Conservation (phyloP, 164 flowering plant genomes). For the Malania oleifera region DNA sequence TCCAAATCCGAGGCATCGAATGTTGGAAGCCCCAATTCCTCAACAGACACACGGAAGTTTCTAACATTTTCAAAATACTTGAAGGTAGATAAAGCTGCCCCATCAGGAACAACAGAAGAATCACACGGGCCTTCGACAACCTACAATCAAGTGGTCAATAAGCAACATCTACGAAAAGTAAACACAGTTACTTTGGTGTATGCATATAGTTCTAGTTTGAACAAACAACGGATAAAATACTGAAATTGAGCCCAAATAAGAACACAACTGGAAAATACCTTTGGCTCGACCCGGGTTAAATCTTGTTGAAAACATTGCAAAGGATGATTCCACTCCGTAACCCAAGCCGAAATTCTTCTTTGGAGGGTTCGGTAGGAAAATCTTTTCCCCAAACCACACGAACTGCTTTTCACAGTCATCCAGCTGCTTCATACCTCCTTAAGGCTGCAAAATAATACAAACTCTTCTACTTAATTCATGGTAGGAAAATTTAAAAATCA, state of each 20-base stretch:
- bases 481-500: conserved; percentile 15
- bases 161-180: not conserved
- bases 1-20: conserved; percentile 66
- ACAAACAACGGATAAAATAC: no score
- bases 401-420: conserved; percentile 35
- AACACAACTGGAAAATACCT: not conserved
- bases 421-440: conserved; percentile 35
- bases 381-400: conserved; percentile 37
- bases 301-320: conserved; percentile 8
- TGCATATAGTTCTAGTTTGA: no score
- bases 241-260: not conserved
- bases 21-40: conserved; percentile 5
- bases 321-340: conserved; percentile 4
- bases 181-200: no score
- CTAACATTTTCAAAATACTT: conserved; percentile 66
- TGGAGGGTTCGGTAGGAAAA: conserved; percentile 28
- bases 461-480: not conserved
- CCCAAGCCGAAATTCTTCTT: conserved; percentile 4
- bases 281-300: conserved; percentile 6
- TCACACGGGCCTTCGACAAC: conserved; percentile 57
- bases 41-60: conserved; percentile 40
- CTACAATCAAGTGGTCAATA: conserved; percentile 20
- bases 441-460: conserved; percentile 22
- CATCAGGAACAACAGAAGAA: conserved; percentile 43
- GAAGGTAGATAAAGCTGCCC: conserved; percentile 52